phyloP scores from a whole-genome alignment of 495 filamentous ascomycete species.

The Tuber borchii region DNA sequence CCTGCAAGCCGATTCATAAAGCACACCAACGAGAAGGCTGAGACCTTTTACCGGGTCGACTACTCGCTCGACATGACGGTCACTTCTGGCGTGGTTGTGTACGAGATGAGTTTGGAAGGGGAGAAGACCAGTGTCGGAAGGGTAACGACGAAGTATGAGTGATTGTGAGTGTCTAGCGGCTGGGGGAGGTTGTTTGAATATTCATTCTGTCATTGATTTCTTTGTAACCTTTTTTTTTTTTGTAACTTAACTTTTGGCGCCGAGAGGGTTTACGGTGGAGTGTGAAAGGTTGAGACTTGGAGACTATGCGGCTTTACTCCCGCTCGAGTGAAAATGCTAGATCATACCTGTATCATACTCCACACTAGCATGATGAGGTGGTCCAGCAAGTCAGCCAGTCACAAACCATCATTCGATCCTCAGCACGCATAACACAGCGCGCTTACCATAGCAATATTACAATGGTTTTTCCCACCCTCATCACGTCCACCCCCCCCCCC shows the following conservation, averaged over 20 bases:
- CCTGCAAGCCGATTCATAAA: slow-evolving; percentile 37
- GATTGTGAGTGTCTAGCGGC: background rate
- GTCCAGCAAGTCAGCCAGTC: too few relatives aligned
- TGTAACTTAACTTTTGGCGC: background rate
- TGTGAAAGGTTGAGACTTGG: background rate
- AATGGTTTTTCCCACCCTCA: too few relatives aligned
- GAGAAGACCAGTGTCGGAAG: slow-evolving; percentile 37
- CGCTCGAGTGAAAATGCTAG: too few relatives aligned
- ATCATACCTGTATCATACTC: too few relatives aligned
- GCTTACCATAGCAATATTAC: too few relatives aligned
- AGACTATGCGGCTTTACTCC: too few relatives aligned
- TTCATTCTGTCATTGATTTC: background rate
- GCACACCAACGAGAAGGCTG: slow-evolving; percentile 38
- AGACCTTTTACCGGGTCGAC: slow-evolving; percentile 39
- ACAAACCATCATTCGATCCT: too few relatives aligned
- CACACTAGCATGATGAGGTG: too few relatives aligned
- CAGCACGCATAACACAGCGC: too few relatives aligned
- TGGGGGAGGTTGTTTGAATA: background rate
- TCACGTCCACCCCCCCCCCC: too few relatives aligned
- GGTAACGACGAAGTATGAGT: slow-evolving; percentile 40
- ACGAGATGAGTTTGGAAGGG: slow-evolving; percentile 40
- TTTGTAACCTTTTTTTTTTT: background rate
- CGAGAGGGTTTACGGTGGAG: background rate
- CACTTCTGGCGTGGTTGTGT: slow-evolving; percentile 35
- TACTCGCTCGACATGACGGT: slow-evolving; percentile 42